A percentile compares a stretch with the other conserved stretches of the same genome.
Evolutionary conservation across 202 grass and related monocot genomes (phyloP).

Genomic region (Carex sylvatica): DNA sequence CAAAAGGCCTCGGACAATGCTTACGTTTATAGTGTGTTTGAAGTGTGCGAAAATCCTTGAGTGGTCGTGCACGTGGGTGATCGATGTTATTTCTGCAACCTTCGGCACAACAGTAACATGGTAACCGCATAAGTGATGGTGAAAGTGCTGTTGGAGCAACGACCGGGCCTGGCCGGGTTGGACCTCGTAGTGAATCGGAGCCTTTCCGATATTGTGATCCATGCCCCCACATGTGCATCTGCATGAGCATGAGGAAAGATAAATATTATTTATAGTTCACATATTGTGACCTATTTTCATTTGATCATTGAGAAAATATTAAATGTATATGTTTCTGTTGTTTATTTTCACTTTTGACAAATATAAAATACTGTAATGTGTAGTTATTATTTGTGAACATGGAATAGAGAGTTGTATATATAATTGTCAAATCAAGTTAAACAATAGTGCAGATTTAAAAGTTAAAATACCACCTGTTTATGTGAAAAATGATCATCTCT

Average conservation of each 20-base stretch:
- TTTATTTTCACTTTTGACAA: not conserved
- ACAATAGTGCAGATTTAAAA: not conserved
- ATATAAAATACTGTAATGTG: not conserved
- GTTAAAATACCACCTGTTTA: not conserved
- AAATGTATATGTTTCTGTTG: not conserved
- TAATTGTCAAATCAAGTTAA: not conserved
- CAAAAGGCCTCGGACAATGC: slow-evolving; percentile 82
- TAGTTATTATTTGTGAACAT: not conserved
- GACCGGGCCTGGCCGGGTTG: slow-evolving; percentile 30
- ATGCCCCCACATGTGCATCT: slow-evolving; percentile 99
- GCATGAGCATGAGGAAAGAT: not conserved
- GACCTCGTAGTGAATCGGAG: slow-evolving; percentile 70
- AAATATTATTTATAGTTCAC: not conserved
- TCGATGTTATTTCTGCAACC: slow-evolving; percentile 93
- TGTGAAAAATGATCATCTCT: not conserved
- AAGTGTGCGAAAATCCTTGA: slow-evolving; percentile 96
- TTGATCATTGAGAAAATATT: not conserved
- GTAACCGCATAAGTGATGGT: slow-evolving; percentile 74
- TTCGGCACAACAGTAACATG: slow-evolving; percentile 93
- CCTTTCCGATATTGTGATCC: slow-evolving; percentile 95
- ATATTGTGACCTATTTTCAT: not conserved
- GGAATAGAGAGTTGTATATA: not conserved
- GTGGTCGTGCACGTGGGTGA: slow-evolving; percentile 73
- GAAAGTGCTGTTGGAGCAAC: slow-evolving; percentile 38
- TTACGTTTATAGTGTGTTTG: slow-evolving; percentile 96